These are phyloP conservation scores for Hygrophorus russula DNA, from an alignment of 768 basidiomycete species.

Conservation along the genomic window DNA sequence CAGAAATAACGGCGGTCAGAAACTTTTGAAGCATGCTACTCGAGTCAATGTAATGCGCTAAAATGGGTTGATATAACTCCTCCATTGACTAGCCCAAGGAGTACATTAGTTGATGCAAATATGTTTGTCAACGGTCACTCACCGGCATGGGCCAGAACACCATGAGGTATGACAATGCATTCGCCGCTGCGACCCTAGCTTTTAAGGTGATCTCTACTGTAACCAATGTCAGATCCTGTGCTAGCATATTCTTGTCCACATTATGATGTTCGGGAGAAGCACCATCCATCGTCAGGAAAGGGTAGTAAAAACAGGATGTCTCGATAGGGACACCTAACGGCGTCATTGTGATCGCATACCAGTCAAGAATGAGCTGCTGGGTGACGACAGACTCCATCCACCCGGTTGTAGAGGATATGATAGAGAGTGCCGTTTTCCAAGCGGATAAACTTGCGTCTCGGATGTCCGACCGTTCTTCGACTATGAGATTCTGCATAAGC, in stretches of 20 bases:
- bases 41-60: constrained; percentile 74
- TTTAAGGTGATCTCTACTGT: constrained; percentile 65
- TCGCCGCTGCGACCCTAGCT: constrained; percentile 69
- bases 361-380: constrained; percentile 58
- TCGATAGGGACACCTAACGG: constrained; percentile 79
- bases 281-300: constrained; percentile 37
- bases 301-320: constrained; percentile 53
- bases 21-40: constrained; percentile 88
- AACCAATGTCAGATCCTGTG: constrained; percentile 81
- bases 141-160: constrained; percentile 58
- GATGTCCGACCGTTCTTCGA: constrained; percentile 83
- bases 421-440: constrained; percentile 62
- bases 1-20: constrained; percentile 72
- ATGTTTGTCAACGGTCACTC: constrained; percentile 11
- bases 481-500: constrained; percentile 87
- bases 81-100: constrained; percentile 30
- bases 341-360: constrained; percentile 85
- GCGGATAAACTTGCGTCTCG: constrained; percentile 59
- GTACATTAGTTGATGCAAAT: not conserved
- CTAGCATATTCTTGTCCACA: constrained; percentile 92
- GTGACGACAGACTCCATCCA: constrained; percentile 43
- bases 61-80: constrained; percentile 61
- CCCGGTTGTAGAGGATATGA: constrained; percentile 33
- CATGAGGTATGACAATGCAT: constrained; percentile 63
- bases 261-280: constrained; percentile 66